phyloP scores from a whole-genome alignment of 73 alveolate species.

The Paramecium sonneborni region DNA sequence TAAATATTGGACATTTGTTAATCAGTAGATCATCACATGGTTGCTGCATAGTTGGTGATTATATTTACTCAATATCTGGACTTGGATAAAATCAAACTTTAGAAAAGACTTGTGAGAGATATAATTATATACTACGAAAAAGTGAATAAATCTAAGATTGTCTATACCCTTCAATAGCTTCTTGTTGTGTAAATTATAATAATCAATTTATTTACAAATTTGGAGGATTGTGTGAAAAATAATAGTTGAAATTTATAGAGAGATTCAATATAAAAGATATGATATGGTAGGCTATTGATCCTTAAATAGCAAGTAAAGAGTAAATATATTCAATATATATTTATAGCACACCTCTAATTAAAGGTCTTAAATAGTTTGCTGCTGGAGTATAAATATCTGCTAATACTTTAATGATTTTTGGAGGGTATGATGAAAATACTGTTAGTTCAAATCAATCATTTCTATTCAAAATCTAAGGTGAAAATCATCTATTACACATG shows the following conservation, averaged over 20 bases:
- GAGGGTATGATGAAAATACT: neutral
- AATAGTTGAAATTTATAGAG: neutral
- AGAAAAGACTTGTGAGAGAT: slow-evolving; percentile 42
- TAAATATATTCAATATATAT: neutral
- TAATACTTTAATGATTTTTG: neutral
- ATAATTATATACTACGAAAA: neutral
- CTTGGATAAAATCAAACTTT: neutral
- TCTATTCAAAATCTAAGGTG: neutral
- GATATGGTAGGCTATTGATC: slow-evolving; percentile 37
- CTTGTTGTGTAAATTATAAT: neutral
- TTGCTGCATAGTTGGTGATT: neutral
- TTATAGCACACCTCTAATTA: neutral
- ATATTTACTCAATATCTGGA: slow-evolving; percentile 5
- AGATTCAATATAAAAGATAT: slow-evolving; percentile 22
- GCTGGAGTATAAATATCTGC: slow-evolving; percentile 24
- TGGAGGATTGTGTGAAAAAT: slow-evolving; percentile 34
- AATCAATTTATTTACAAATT: slow-evolving; percentile 16
- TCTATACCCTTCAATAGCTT: slow-evolving; percentile 2
- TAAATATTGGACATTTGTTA: neutral
- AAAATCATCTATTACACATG: neutral
- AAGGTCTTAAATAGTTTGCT: slow-evolving; percentile 24
- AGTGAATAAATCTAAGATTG: slow-evolving; percentile 17
- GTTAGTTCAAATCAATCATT: neutral
- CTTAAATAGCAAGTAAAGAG: neutral
- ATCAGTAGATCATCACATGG: slow-evolving; percentile 16